Percentiles rank a stretch among this genome's conserved stretches.
phyloP scores from a whole-genome alignment of 805 yeast genomes.

The Kuraishia ogatae region DNA sequence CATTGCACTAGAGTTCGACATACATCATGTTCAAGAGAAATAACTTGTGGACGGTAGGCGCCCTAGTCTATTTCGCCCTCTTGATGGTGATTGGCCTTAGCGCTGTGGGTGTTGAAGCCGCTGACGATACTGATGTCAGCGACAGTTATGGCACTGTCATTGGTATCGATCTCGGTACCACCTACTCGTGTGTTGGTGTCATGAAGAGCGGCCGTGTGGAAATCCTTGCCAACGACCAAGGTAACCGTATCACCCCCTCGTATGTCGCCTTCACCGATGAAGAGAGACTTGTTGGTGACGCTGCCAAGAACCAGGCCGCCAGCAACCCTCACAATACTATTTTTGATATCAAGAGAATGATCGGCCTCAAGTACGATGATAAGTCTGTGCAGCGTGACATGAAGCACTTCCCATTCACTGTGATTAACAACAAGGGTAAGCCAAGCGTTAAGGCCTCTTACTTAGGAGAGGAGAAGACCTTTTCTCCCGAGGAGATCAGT shows the following conservation, averaged over 20 bases:
- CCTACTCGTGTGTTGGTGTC: constrained; percentile 93
- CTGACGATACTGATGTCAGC: constrained; percentile 3
- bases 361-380: constrained; percentile 77
- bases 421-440: constrained; percentile 72
- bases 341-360: constrained; percentile 92
- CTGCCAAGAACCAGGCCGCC: constrained; percentile 98
- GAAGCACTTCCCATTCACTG: constrained; percentile 85
- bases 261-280: constrained; percentile 94
- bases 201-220: constrained; percentile 82
- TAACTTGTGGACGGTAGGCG: constrained; percentile 1
- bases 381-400: constrained; percentile 71
- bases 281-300: constrained; percentile 94
- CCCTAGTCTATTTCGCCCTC: constrained; percentile 3
- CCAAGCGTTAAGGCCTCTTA: constrained; percentile 83
- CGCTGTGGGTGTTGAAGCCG: constrained; percentile 4
- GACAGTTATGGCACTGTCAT: constrained; percentile 14
- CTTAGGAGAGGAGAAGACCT: constrained; percentile 79
- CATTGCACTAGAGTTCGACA: too few species aligned
- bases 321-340: constrained; percentile 92
- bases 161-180: constrained; percentile 95
- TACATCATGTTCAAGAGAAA: background rate
- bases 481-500: constrained; percentile 92
- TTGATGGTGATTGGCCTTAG: constrained; percentile 3
- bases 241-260: constrained; percentile 97
- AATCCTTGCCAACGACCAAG: constrained; percentile 95